Conservation (phyloP, 306 rosid species). For the Lathyrus tuberosus region DNA sequence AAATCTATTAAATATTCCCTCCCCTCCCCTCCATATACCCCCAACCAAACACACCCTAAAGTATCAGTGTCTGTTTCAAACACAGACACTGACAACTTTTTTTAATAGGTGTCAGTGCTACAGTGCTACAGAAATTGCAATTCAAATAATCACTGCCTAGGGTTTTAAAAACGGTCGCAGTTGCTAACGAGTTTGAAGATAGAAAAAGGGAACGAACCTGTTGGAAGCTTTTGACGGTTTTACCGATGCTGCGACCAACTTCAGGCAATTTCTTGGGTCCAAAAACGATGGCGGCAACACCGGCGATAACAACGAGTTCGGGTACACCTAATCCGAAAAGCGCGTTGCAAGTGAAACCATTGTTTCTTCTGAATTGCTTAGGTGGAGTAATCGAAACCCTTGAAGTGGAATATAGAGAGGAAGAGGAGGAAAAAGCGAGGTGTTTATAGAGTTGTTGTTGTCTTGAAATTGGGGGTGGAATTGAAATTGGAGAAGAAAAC, state of each 20-base stretch:
- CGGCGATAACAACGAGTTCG: conserved; percentile 87
- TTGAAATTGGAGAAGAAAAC: neutral
- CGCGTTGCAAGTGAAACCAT: conserved; percentile 72
- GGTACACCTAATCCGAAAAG: conserved; percentile 93
- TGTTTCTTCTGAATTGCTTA: conserved; percentile 16
- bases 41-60: no score
- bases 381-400: neutral
- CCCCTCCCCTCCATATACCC: no score
- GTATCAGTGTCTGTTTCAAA: no score
- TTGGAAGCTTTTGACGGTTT: conserved; percentile 95
- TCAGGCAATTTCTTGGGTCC: conserved; percentile 96
- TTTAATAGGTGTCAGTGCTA: no score
- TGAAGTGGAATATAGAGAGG: neutral
- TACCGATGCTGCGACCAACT: conserved; percentile 94
- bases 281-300: conserved; percentile 89
- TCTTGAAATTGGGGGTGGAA: neutral
- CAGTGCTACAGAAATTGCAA: no score
- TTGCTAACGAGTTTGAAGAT: no score
- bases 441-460: neutral
- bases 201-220: conserved; percentile 52
- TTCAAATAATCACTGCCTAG: no score
- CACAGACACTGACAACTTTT: no score
- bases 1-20: no score
- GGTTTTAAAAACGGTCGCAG: no score
- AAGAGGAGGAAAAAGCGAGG: conserved; percentile 13